A percentile compares a stretch with the other conserved stretches of the same genome.
Evolutionary conservation across 2,329 filamentous ascomycete genomes (phyloP).

Genomic region (Penicillium thymicola): DNA sequence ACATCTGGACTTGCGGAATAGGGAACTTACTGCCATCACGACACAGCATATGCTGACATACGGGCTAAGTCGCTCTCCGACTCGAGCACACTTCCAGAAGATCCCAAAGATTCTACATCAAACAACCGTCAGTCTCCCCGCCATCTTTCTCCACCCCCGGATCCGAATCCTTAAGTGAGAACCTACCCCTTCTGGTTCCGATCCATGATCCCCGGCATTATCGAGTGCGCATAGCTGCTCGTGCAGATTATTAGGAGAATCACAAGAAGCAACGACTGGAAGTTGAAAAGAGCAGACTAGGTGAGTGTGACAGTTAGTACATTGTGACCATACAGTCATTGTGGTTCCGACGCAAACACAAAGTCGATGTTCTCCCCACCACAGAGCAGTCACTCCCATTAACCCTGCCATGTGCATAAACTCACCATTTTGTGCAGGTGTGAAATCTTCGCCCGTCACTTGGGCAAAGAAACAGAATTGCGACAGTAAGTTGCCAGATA

Average conservation of each 20-base stretch:
- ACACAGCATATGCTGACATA: conserved; percentile 94
- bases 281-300: conserved; percentile 96
- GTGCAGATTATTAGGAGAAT: conserved; percentile 95
- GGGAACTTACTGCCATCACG: conserved; percentile 75
- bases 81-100: conserved; percentile 92
- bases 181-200: conserved; percentile 83
- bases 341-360: background rate
- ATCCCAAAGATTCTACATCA: conserved; percentile 67
- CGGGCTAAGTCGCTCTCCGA: conserved; percentile 89
- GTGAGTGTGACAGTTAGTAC: conserved; percentile 10
- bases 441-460: conserved; percentile 4
- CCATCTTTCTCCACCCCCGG: background rate
- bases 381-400: background rate
- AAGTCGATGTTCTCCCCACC: background rate
- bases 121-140: background rate
- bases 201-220: conserved; percentile 87
- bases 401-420: background rate
- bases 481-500: conserved; percentile 3
- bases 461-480: background rate
- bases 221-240: conserved; percentile 85
- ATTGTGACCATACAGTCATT: conserved; percentile 2
- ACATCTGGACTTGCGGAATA: background rate
- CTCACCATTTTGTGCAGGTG: conserved; percentile 31
- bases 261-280: conserved; percentile 92
- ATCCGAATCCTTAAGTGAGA: background rate